phyloP scores from a whole-genome alignment of 768 basidiomycete genomes.

The Calocera viscosa region DNA sequence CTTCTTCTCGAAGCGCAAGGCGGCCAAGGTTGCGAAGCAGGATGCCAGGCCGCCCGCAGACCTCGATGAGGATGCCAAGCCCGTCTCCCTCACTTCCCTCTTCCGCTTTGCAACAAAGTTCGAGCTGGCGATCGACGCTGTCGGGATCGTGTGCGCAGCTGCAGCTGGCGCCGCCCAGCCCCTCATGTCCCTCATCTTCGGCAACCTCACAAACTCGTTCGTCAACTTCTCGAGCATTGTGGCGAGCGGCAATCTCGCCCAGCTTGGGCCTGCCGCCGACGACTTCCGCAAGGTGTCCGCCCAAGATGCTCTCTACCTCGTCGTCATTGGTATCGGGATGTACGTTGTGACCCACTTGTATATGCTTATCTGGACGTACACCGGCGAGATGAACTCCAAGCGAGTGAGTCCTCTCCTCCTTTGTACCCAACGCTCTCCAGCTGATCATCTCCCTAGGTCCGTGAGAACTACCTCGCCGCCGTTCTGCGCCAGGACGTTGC shows the following conservation, averaged over 20 bases:
- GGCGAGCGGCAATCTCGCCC: conserved; percentile 25
- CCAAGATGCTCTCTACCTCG: conserved; percentile 21
- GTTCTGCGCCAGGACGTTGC: conserved; percentile 34
- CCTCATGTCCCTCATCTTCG: conserved; percentile 29
- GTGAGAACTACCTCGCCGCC: conserved; percentile 31
- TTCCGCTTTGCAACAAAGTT: conserved; percentile 29
- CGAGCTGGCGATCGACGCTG: conserved; percentile 27
- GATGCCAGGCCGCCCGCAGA: conserved; percentile 18
- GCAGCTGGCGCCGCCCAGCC: conserved; percentile 27
- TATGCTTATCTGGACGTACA: conserved; percentile 32
- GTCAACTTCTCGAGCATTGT: conserved; percentile 22
- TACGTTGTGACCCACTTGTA: conserved; percentile 26
- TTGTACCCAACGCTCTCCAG: background rate
- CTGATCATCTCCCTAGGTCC: conserved; percentile 15
- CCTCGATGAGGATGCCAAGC: conserved; percentile 14
- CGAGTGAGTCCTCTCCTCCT: conserved; percentile 15
- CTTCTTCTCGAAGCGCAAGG: conserved; percentile 15
- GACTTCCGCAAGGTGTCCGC: conserved; percentile 14
- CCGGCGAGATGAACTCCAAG: conserved; percentile 31
- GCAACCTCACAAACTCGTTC: conserved; percentile 19
- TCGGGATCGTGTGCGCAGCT: conserved; percentile 31
- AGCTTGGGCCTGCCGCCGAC: conserved; percentile 14
- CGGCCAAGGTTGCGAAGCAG: conserved; percentile 22
- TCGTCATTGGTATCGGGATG: conserved; percentile 29
- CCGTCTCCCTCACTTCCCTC: conserved; percentile 24